Conservation (phyloP, 169 alveolate species). For the Cryptosporidium ryanae region DNA sequence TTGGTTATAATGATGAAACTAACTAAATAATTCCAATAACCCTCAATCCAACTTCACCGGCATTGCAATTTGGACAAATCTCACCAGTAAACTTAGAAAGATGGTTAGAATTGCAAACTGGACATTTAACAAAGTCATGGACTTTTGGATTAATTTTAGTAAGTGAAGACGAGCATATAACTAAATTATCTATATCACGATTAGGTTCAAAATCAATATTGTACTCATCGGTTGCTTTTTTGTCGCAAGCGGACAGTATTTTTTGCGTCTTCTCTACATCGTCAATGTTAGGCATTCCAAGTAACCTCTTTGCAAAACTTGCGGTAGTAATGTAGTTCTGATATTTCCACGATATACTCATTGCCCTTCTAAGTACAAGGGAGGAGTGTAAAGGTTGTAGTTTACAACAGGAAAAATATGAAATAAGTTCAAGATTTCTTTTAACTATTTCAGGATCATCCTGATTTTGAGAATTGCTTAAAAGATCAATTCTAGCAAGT, state of each 20-base stretch:
- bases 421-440: conserved; percentile 85
- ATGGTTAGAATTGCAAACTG: conserved; percentile 47
- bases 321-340: conserved; percentile 86
- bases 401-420: conserved; percentile 85
- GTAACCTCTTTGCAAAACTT: conserved; percentile 77
- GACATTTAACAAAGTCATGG: conserved; percentile 65
- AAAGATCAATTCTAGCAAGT: conserved; percentile 76
- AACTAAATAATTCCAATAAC: conserved; percentile 47
- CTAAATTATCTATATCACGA: conserved; percentile 73
- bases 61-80: conserved; percentile 40
- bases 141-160: conserved; percentile 52
- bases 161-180: conserved; percentile 54
- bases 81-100: conserved; percentile 56
- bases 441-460: conserved; percentile 75
- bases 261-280: conserved; percentile 78
- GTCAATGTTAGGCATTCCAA: conserved; percentile 75
- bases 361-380: conserved; percentile 85
- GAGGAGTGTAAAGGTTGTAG: conserved; percentile 84
- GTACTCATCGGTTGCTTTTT: conserved; percentile 80
- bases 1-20: background rate
- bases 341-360: conserved; percentile 90
- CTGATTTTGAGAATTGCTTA: conserved; percentile 80
- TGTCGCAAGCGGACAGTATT: conserved; percentile 79
- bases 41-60: conserved; percentile 72
- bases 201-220: conserved; percentile 78